Evolutionary conservation across 2,329 filamentous ascomycete species (phyloP), one percentile per base, ranked within the genome.

Genomic region (Arthrobotrys iridis): DNA sequence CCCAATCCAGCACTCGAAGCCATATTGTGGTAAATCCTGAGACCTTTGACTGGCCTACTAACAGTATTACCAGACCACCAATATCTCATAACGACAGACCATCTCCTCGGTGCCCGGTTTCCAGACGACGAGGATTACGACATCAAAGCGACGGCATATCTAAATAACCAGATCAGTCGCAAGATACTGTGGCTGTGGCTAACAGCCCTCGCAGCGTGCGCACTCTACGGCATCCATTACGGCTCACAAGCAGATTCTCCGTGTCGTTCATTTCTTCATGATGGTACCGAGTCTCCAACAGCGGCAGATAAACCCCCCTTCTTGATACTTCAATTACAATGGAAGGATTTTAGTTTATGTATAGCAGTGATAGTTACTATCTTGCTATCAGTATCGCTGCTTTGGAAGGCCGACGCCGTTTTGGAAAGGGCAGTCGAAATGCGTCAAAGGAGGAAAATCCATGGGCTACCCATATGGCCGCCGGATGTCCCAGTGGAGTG

Each of bases 51-150:
- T n/a, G n/a, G n/a, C n/a, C n/a, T 33, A 10, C 28, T 33, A 33
- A 20, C 3, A 46, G 3, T 11, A 5, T 2, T 20, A 22, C 10
- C 15, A 55, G 48, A 22, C n/a, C 48, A 55, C 48, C 22, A 20
- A 15, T 55, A 55, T 10, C 48, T 55, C 6, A 55, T 55, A 20
- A 55, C 48, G 22, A 35, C 48, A n/a, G 48, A 55, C 15, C 28
- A 55, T 30, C 6, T 55, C 28, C 6, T 8, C 15, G 48, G 48
- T 3, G 48, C 30, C 48, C 48, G 48, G 3, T 55, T 55, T n/a
- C 48, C 48, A 13, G 30, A 5, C 2, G 48, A 55, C 15, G 8
- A 37, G 2, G 48, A 37, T 30, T 55, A 55, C 15, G 11, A 35
- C 22, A 4, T n/a, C 3, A 20, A 10, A 35, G 6, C 30, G 3